Evolutionary conservation across 169 alveolate species (phyloP).

Genomic region (Amoebophrya sp.): DNA sequence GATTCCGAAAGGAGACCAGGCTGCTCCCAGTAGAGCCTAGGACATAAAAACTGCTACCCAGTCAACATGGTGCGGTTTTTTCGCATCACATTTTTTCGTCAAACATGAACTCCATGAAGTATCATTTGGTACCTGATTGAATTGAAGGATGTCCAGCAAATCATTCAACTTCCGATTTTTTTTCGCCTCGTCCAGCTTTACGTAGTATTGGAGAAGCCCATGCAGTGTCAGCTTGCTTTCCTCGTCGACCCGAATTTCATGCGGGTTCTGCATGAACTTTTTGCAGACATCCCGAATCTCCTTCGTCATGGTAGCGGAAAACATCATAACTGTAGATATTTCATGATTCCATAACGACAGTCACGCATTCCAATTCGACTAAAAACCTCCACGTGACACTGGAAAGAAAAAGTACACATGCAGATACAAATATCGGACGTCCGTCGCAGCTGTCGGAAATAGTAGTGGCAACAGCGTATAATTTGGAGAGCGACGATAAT

Average conservation of each 20-base stretch:
- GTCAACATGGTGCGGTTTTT: too few species aligned
- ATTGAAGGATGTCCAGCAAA: slow-evolving; percentile 90
- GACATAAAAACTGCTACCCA: not conserved
- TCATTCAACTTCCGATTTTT: slow-evolving; percentile 92
- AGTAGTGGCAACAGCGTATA: too few species aligned
- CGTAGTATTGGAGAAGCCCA: slow-evolving; percentile 96
- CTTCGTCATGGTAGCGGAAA: slow-evolving; percentile 95
- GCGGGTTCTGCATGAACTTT: slow-evolving; percentile 85
- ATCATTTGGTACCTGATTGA: slow-evolving; percentile 76
- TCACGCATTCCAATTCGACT: not conserved
- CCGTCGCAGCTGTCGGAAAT: too few species aligned
- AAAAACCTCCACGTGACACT: too few species aligned
- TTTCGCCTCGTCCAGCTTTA: slow-evolving; percentile 90
- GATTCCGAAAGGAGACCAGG: not conserved
- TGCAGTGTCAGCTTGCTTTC: slow-evolving; percentile 95
- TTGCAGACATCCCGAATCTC: slow-evolving; percentile 93
- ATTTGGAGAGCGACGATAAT: too few species aligned
- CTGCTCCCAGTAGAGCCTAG: too few species aligned
- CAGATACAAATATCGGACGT: too few species aligned
- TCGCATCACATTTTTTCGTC: too few species aligned
- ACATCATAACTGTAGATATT: slow-evolving; percentile 95
- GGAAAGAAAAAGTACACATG: too few species aligned
- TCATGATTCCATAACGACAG: slow-evolving; percentile 61
- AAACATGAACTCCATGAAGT: not conserved
- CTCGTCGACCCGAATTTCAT: slow-evolving; percentile 96